Evolutionary conservation across 371 early-diverging fungal species (phyloP).

Genomic region (Mucor sp.): DNA sequence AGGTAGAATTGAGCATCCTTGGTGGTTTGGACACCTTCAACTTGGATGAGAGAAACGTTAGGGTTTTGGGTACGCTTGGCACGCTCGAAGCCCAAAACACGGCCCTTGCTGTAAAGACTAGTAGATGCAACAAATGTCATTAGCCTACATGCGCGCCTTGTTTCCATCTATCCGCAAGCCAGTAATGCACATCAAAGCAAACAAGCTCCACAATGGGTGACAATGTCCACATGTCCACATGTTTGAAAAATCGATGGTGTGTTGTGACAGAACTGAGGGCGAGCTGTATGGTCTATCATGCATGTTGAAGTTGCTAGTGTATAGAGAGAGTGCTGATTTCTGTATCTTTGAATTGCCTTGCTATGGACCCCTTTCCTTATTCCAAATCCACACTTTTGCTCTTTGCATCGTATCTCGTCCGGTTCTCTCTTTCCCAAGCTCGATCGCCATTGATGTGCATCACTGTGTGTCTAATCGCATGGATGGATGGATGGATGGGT

Average conservation of each 20-base stretch:
- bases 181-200: neutral
- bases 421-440: neutral
- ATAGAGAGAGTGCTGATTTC: too few species aligned
- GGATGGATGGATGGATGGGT: constrained; percentile 22
- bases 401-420: neutral
- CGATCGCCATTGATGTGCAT: neutral
- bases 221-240: neutral
- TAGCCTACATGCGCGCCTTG: neutral
- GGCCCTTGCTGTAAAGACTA: constrained; percentile 97
- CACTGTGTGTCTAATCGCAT: neutral
- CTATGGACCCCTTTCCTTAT: neutral
- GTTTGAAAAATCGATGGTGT: too few species aligned
- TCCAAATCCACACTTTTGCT: neutral
- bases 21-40: constrained; percentile 91
- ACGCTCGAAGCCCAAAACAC: constrained; percentile 94
- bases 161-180: neutral
- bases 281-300: too few species aligned
- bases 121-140: too few species aligned
- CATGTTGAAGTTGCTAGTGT: too few species aligned
- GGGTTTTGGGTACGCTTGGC: constrained; percentile 90
- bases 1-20: constrained; percentile 89
- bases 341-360: too few species aligned
- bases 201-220: neutral
- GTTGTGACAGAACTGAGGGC: too few species aligned
- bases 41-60: constrained; percentile 88